These are phyloP conservation scores for Nicotiana noctiflora DNA, from an alignment of 257 asterid species.

Conservation along the genomic window DNA sequence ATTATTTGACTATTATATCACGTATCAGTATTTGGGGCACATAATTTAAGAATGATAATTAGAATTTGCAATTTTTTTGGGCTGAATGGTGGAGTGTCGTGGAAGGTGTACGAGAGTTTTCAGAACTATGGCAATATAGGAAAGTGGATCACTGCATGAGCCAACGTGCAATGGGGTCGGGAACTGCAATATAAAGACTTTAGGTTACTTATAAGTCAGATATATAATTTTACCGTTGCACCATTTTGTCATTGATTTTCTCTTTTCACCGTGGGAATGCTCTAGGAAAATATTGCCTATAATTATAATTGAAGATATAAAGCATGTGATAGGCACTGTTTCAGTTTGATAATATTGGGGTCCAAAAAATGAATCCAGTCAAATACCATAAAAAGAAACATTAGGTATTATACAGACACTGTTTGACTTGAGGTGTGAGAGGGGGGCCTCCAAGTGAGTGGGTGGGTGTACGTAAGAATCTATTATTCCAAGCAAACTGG, in stretches of 20 bases:
- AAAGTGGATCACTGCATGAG: no score
- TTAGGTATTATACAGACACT: background rate
- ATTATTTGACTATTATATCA: no score
- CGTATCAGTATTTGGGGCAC: no score
- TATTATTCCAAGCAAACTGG: conserved; percentile 24
- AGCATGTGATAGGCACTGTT: background rate
- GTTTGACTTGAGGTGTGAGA: background rate
- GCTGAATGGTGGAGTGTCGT: no score
- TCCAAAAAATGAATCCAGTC: conserved; percentile 3
- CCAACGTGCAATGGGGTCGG: no score
- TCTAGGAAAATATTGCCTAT: background rate
- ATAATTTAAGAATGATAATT: no score
- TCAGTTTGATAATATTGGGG: background rate
- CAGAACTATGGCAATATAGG: no score
- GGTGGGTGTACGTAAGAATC: conserved; percentile 18
- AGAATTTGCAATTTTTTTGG: no score
- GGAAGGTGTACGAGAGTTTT: no score
- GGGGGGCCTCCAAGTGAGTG: conserved; percentile 1
- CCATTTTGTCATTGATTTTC: background rate
- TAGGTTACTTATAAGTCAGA: no score
- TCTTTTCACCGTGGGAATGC: background rate
- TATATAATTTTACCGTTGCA: no score
- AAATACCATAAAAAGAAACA: background rate
- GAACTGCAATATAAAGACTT: no score
- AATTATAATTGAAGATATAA: background rate